Evolutionary conservation across 331 rosid species (phyloP).

Genomic region (Quercus lobata): DNA sequence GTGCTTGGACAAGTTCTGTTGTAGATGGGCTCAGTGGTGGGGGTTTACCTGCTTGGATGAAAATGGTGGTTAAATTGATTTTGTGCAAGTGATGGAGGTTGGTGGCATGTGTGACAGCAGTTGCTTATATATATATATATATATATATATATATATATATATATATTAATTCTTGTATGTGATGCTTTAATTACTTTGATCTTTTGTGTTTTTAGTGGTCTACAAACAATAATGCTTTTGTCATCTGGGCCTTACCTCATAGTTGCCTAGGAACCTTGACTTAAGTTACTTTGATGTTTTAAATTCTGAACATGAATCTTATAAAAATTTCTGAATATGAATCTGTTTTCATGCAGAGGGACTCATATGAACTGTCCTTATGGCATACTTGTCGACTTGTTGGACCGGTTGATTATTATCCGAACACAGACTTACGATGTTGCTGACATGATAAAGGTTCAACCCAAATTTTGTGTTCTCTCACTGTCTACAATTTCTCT

Average conservation of each 20-base stretch:
- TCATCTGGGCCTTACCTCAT: too few relatives aligned
- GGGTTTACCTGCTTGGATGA: too few relatives aligned
- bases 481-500: not conserved
- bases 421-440: conserved; percentile 81
- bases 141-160: not conserved
- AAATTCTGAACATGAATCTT: too few relatives aligned
- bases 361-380: conserved; percentile 97
- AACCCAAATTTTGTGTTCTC: too few relatives aligned
- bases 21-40: too few relatives aligned
- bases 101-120: too few relatives aligned
- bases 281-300: not conserved
- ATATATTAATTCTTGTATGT: not conserved
- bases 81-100: too few relatives aligned
- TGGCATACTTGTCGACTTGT: conserved; percentile 92
- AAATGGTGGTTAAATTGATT: too few relatives aligned
- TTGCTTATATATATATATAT: too few relatives aligned
- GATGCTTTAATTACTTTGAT: not conserved
- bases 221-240: too few relatives aligned
- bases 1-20: too few relatives aligned
- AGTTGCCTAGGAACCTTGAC: not conserved
- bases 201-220: too few relatives aligned
- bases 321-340: conserved; percentile 5
- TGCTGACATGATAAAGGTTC: conserved; percentile 94
- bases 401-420: conserved; percentile 87
- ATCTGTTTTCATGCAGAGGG: conserved; percentile 53